Base-by-base conservation (phyloP, 2,329 filamentous ascomycete genomes). In the Albifimbria verrucaria region DNA sequence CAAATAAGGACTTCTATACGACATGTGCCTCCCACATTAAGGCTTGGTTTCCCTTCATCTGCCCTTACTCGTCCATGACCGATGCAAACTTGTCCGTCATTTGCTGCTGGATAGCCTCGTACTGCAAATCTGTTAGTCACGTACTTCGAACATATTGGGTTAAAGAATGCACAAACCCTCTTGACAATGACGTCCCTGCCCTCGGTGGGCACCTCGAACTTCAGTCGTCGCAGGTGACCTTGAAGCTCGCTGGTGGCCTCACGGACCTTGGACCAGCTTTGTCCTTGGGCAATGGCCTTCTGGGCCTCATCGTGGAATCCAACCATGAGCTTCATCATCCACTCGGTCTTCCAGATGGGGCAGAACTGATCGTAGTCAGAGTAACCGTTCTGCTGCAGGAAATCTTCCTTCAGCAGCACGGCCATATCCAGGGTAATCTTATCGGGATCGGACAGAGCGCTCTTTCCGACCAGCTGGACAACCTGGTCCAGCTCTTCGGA, bases 271-370 rank as follows among this genome's bases (percentile, higher is more conserved):
- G 80, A 78, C 94, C 94, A 99, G 74, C 78, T 88, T 74, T 93
- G 89, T 56, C 94, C 94, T 72, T 96, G 91, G 6, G 89, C 82
- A 68, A 99, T 83, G 7, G 91, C 92, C 83, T 97, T 97, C 72
- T 97, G 93, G 22, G 91, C 87, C 79, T 99, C 94, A 66, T 99
- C 95, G 71, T 97, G 91, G 83, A 93, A 99, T 54, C 88, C 90
- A 80, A 99, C 90, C 86, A 99, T 97, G 59, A 91, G 88, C 83
- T 96, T 97, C 94, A 99, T 99, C 94, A 99, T 97, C 88, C 94
- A 99, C 72, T 96, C 89, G 0, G 94, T 99, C 87, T 99, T 99
- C 94, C 94, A 99, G 67, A 99, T 83, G 48, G 94, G 94, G 70
- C 94, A 99, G 85, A 96, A 99, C 77, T 97, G 92, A 70, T 99